Percentiles rank a stretch among this genome's conserved stretches.
Conservation (phyloP, 257 asterid genomes). For the Verbena officinalis region DNA sequence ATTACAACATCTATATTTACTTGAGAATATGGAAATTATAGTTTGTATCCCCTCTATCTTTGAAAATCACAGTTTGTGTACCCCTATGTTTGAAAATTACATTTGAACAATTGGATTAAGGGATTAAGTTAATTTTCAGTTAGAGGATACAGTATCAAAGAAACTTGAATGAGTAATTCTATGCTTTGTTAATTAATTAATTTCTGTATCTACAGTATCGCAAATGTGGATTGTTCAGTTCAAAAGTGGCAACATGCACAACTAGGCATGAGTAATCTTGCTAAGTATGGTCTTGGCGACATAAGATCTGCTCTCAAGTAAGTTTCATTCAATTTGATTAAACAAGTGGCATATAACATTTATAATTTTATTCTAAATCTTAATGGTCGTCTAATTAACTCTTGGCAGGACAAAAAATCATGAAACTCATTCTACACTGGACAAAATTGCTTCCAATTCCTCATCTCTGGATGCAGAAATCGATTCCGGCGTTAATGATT, state of each 20-base stretch:
- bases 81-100: no score
- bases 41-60: no score
- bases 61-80: no score
- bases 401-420: conserved; percentile 47
- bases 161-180: no score
- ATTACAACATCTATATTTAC: no score
- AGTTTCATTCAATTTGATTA: conserved; percentile 37
- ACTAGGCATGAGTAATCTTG: conserved; percentile 38
- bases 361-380: conserved; percentile 2
- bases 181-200: no score
- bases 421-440: conserved; percentile 47
- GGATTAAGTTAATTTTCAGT: not conserved
- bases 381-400: not conserved
- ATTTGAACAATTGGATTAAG: not conserved
- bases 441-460: conserved; percentile 50
- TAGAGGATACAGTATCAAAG: not conserved
- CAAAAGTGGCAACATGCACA: conserved; percentile 55
- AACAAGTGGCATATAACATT: not conserved
- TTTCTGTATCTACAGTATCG: conserved; percentile 40
- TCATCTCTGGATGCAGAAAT: conserved; percentile 45
- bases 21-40: no score
- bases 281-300: conserved; percentile 42
- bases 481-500: conserved; percentile 35
- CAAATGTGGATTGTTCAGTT: conserved; percentile 48
- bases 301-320: conserved; percentile 49